Evolutionary conservation across 2,329 filamentous ascomycete genomes (phyloP), one percentile per base, ranked within the genome.

Genomic region (Zymoseptoria pseudotritici): DNA sequence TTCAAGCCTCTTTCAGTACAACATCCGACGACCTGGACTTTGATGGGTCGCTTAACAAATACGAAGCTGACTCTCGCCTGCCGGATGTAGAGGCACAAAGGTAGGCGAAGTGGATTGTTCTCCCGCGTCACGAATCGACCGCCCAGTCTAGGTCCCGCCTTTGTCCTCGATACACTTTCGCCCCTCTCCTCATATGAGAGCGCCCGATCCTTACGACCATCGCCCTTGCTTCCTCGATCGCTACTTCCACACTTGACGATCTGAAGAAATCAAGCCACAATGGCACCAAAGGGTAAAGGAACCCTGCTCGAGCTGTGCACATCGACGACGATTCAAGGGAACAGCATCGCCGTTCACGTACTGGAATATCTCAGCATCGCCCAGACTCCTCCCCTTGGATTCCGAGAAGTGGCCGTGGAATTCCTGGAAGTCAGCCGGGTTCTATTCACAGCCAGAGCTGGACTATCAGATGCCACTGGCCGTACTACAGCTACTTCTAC

Each of bases 361-460:
- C 78, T 87, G 50, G 85, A 87, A 70, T 87, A 85, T 63, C 77
- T 86, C 21, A 82, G 81, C 58, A 79, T 81, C 4, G 78, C 80
- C 60, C 84, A 83, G 66, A 74, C 79, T 42, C 77, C 81, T 42
- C 80, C 81, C 0, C 74, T 79, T 56, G 82, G 82, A 31, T 83
- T 87, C 70, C 80, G 82, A 60, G 75, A 78, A 24, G 78, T 89
- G 20, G 85, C 86, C 9, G 80, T 82, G 62, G 84, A 86, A 64
- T 88, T 89, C 68, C 79, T 90, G 60, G 85, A 88, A 58, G 83
- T 84, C 4, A 86, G 83, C 70, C 81, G 85, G 57, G 82, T 85
- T 50, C 77, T 89, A 50, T 87, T 85, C 78, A 82, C 83, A n/a
- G 85, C 89, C 62, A 85, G 88, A 72, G 81, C 83, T 21, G 86